A percentile compares a stretch with the other conserved stretches of the same genome.
phyloP scores from a whole-genome alignment of 306 rosid genomes.

The Elaeagnus macrophylla region DNA sequence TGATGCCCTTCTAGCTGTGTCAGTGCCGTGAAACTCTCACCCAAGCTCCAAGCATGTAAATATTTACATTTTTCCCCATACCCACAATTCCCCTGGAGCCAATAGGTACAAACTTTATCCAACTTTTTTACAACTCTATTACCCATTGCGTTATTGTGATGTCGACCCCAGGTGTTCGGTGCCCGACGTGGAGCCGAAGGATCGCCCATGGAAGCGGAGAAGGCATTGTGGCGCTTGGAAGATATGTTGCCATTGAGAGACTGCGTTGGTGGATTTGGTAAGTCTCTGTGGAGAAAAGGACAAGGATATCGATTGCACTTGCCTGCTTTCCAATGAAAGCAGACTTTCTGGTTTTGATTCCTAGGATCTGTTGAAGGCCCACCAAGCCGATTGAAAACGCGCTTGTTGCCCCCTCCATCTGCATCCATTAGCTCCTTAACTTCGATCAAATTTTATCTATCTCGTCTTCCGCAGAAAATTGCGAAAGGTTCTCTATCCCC shows the following conservation, averaged over 20 bases:
- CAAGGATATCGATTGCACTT: slow-evolving; percentile 78
- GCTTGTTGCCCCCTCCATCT: slow-evolving; percentile 65
- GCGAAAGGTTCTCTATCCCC: too few species aligned
- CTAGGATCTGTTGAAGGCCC: slow-evolving; percentile 36
- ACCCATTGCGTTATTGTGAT: slow-evolving; percentile 24
- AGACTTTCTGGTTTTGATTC: slow-evolving; percentile 47
- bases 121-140: slow-evolving; percentile 47
- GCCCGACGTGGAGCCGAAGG: slow-evolving; percentile 48
- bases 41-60: slow-evolving; percentile 77
- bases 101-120: slow-evolving; percentile 64
- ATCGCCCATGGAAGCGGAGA: slow-evolving; percentile 23
- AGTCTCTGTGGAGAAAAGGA: slow-evolving; percentile 57
- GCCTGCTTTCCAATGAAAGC: slow-evolving; percentile 94
- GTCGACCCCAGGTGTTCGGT: slow-evolving; percentile 59
- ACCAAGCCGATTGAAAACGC: slow-evolving; percentile 60
- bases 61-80: slow-evolving; percentile 71
- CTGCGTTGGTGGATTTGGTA: slow-evolving; percentile 23
- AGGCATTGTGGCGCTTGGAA: slow-evolving; percentile 44
- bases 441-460: slow-evolving; percentile 9
- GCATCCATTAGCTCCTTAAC: slow-evolving; percentile 48
- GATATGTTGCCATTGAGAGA: slow-evolving; percentile 48
- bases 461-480: background rate
- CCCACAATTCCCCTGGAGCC: slow-evolving; percentile 68
- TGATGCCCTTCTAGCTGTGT: slow-evolving; percentile 88
- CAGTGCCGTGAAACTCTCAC: slow-evolving; percentile 68